Conservation (phyloP, 179 eudicot species). For the Corrigiola litoralis region DNA sequence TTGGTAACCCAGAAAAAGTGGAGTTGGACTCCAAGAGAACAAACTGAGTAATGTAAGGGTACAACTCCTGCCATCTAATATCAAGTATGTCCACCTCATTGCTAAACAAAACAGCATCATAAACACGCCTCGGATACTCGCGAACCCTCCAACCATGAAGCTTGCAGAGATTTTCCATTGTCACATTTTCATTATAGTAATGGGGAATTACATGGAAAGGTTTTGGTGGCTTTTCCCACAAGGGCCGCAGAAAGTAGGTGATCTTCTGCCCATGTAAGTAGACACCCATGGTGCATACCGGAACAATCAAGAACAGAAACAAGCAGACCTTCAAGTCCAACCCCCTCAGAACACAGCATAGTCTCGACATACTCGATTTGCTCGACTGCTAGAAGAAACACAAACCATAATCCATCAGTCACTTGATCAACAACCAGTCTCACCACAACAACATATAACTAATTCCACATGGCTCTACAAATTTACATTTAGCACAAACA, state of each 20-base stretch:
- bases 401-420: neutral
- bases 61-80: slow-evolving; percentile 41
- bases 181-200: slow-evolving; percentile 43
- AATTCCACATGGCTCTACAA: neutral
- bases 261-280: slow-evolving; percentile 47
- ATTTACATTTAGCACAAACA: neutral
- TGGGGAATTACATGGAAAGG: slow-evolving; percentile 39
- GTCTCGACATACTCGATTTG: slow-evolving; percentile 35
- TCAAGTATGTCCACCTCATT: slow-evolving; percentile 42
- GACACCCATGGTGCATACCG: slow-evolving; percentile 28
- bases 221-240: slow-evolving; percentile 49
- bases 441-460: neutral
- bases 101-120: slow-evolving; percentile 40
- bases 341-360: slow-evolving; percentile 38
- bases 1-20: slow-evolving; percentile 37
- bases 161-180: slow-evolving; percentile 42
- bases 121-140: slow-evolving; percentile 44
- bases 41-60: slow-evolving; percentile 43
- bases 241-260: slow-evolving; percentile 38
- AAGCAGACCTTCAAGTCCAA: slow-evolving; percentile 35
- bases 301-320: slow-evolving; percentile 34
- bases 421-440: neutral
- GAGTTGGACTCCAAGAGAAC: slow-evolving; percentile 47
- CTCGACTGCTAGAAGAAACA: slow-evolving; percentile 32
- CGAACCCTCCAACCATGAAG: slow-evolving; percentile 50